Base-by-base conservation (phyloP, 345 rosid species). In the Hibiscus trionum region DNA sequence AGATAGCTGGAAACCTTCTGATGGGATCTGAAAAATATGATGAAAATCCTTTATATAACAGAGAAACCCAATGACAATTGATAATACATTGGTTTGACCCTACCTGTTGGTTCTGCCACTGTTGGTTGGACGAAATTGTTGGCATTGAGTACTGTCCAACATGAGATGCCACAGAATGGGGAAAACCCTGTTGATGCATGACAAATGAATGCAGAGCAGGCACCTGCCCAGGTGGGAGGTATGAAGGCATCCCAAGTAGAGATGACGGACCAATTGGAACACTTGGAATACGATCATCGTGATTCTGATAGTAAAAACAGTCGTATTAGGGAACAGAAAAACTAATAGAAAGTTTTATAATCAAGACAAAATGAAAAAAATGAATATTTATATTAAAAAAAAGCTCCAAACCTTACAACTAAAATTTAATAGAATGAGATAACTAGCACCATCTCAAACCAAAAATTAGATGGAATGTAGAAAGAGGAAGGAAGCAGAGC, bases 101-200 rank as follows among this genome's bases (percentile, higher is more conserved):
- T 71, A 93, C 98, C 91, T 77, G 90, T 68, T 84, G 93, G 76
- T 83, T 92, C 75, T 82, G 93, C 93, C 90, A 91, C 66, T 86
- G 89, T 61, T 86, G 90, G 39, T 80, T 66, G 49, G 89, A 61
- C 26, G 89, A 73, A 57, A 80, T 27, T 72, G 84, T 66, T 16
- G 88, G 86, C 68, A 86, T 58, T 24, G 93, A 79, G 55, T 78
- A 83, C 52, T 89, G 89, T 62, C 90, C 86, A 78, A 72, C 82
- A 72, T 86, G 93, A 73, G 96, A 81, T 71, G 84, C 82, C 82
- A 88, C 69, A 55, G 90, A 77, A 14, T 86, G 98, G 50, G 92
- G 83, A 73, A 82, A 72, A 74, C 87, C 90, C 62, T 83, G 96
- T 68, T 90, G 97, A 77, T 87, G 93, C 86, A 90, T 86, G 79